A percentile compares a stretch with the other conserved stretches of the same genome.
phyloP scores from a whole-genome alignment of 257 asterid species.

The Gentiana macrophylla region DNA sequence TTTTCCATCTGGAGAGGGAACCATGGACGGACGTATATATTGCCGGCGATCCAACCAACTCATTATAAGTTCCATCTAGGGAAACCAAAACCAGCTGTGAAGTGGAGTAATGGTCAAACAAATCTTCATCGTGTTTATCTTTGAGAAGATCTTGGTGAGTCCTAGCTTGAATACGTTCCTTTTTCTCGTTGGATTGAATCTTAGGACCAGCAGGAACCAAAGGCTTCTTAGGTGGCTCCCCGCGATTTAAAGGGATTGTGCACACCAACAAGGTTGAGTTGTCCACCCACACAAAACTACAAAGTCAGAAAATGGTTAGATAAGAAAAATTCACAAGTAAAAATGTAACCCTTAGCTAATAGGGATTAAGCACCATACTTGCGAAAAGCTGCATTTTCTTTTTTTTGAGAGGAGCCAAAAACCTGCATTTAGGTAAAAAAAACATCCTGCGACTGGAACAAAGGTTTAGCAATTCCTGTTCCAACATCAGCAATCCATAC shows the following conservation, averaged over 20 bases:
- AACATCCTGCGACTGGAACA: slow-evolving; percentile 52
- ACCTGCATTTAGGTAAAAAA: slow-evolving; percentile 56
- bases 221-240: slow-evolving; percentile 90
- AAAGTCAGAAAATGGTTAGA: slow-evolving; percentile 8
- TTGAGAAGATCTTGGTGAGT: slow-evolving; percentile 92
- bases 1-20: slow-evolving; percentile 88
- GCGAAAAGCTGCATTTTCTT: slow-evolving; percentile 65
- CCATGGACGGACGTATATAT: slow-evolving; percentile 68
- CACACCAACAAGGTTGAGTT: slow-evolving; percentile 82
- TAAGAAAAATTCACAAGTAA: slow-evolving; percentile 8
- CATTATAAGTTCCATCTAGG: slow-evolving; percentile 50
- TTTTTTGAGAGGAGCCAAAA: no score
- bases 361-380: slow-evolving; percentile 31
- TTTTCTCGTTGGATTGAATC: slow-evolving; percentile 83
- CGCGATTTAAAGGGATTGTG: slow-evolving; percentile 84
- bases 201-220: slow-evolving; percentile 88
- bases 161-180: slow-evolving; percentile 66
- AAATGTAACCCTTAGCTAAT: not conserved
- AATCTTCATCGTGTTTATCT: slow-evolving; percentile 78
- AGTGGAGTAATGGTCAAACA: slow-evolving; percentile 82
- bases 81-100: slow-evolving; percentile 83
- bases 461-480: slow-evolving; percentile 74
- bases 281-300: slow-evolving; percentile 87
- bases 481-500: slow-evolving; percentile 91
- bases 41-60: slow-evolving; percentile 73